These are phyloP conservation scores for Amoebophrya sp. DNA, from an alignment of 169 alveolate species.

Conservation along the genomic window DNA sequence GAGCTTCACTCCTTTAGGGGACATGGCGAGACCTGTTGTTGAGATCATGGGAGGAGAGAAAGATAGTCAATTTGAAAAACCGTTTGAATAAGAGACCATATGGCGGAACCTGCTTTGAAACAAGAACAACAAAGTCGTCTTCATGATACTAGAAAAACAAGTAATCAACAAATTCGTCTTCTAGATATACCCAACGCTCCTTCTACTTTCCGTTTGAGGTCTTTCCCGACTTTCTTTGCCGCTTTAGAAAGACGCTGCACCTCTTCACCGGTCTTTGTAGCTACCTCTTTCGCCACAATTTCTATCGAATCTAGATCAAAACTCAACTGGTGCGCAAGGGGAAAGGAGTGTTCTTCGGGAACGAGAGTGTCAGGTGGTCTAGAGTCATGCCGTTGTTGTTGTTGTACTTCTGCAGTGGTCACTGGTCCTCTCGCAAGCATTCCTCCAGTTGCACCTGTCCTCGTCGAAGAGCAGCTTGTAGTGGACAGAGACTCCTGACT, in stretches of 20 bases:
- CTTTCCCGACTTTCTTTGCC: background rate
- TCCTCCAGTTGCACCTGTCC: too few relatives aligned
- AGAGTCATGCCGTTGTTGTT: too few relatives aligned
- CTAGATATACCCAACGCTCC: background rate
- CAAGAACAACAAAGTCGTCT: too few relatives aligned
- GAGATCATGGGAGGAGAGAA: background rate
- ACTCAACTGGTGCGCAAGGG: background rate
- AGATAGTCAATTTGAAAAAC: background rate
- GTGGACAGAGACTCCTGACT: too few relatives aligned
- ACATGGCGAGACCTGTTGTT: background rate
- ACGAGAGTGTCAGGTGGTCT: too few relatives aligned
- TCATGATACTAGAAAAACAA: too few relatives aligned
- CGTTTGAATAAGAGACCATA: background rate
- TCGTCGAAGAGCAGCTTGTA: too few relatives aligned
- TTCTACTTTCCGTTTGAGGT: background rate
- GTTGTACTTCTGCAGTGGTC: too few relatives aligned
- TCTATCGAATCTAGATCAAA: background rate
- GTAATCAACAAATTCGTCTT: background rate
- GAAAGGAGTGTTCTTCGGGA: too few relatives aligned
- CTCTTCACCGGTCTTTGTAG: background rate
- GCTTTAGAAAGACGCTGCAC: background rate
- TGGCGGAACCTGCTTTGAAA: background rate
- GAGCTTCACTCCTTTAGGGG: background rate
- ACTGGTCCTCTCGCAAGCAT: too few relatives aligned
- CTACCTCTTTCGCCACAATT: background rate